Conservation (phyloP, 2,329 filamentous ascomycete species). For the Fusarium sp. region DNA sequence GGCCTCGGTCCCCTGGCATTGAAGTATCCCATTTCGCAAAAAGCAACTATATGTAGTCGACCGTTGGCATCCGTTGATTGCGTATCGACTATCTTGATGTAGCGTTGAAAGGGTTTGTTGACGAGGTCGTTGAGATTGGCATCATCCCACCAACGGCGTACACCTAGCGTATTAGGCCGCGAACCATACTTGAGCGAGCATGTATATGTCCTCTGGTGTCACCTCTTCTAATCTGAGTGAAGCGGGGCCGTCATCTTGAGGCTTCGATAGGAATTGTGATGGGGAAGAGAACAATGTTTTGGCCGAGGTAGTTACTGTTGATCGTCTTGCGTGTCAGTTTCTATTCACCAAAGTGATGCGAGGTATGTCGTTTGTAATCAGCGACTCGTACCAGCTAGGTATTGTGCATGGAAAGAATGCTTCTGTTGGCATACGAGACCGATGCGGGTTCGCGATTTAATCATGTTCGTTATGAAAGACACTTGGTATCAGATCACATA, state of each 20-base stretch:
- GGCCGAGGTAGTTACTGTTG: neutral
- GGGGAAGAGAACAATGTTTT: neutral
- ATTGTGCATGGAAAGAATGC: no score
- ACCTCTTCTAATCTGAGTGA: slow-evolving; percentile 12
- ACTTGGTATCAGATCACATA: no score
- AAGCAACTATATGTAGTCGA: slow-evolving; percentile 24
- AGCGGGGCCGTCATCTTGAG: neutral
- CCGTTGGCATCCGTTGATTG: slow-evolving; percentile 12
- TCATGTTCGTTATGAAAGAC: no score
- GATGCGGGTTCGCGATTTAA: no score
- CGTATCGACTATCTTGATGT: slow-evolving; percentile 32
- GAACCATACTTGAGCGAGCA: slow-evolving; percentile 30
- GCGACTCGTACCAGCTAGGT: no score
- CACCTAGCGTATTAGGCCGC: slow-evolving; percentile 31
- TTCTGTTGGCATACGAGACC: no score
- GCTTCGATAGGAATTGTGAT: neutral
- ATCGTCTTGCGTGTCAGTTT: neutral
- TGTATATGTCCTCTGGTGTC: slow-evolving; percentile 13
- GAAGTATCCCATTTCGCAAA: slow-evolving; percentile 34
- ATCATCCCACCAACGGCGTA: slow-evolving; percentile 33
- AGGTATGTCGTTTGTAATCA: slow-evolving; percentile 1
- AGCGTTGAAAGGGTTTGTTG: slow-evolving; percentile 32
- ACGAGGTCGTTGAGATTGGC: slow-evolving; percentile 25
- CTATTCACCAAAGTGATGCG: neutral
- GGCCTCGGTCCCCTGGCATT: slow-evolving; percentile 22